Evolutionary conservation across 805 yeast species (phyloP).

Genomic region (Kodamaea fukazawae): DNA sequence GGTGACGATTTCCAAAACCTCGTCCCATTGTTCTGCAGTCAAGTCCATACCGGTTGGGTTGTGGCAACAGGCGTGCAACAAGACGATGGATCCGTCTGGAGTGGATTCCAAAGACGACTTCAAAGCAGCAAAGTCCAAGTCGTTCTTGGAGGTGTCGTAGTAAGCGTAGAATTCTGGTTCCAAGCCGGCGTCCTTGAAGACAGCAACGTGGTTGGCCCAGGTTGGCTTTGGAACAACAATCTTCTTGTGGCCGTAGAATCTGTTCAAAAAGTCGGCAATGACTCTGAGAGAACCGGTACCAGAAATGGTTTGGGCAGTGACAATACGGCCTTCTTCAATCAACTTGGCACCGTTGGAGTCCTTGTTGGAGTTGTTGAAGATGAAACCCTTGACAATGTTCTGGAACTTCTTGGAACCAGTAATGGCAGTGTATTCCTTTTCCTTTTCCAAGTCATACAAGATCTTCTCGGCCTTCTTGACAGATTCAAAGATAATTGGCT

Average conservation of each 20-base stretch:
- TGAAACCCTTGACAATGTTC: slow-evolving; percentile 61
- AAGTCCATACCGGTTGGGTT: slow-evolving; percentile 97
- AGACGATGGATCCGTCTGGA: slow-evolving; percentile 59
- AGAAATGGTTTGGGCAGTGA: slow-evolving; percentile 83
- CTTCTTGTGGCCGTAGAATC: slow-evolving; percentile 53
- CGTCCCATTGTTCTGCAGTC: slow-evolving; percentile 73
- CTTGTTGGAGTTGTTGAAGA: slow-evolving; percentile 59
- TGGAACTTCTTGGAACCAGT: slow-evolving; percentile 73
- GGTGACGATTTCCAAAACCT: slow-evolving; percentile 62
- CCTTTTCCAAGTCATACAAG: slow-evolving; percentile 47
- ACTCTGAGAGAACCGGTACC: slow-evolving; percentile 95
- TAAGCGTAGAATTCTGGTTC: slow-evolving; percentile 62
- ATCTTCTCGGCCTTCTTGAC: slow-evolving; percentile 63
- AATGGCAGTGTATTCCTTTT: slow-evolving; percentile 87
- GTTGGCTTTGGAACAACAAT: slow-evolving; percentile 83
- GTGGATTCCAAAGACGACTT: slow-evolving; percentile 54
- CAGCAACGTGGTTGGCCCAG: slow-evolving; percentile 91
- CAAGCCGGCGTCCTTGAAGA: slow-evolving; percentile 73
- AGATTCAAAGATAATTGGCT: slow-evolving; percentile 84
- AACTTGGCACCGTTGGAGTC: slow-evolving; percentile 56
- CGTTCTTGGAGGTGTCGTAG: slow-evolving; percentile 60
- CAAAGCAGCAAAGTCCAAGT: slow-evolving; percentile 64
- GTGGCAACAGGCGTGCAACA: slow-evolving; percentile 94
- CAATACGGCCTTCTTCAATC: slow-evolving; percentile 60
- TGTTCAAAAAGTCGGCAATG: slow-evolving; percentile 70